Percentiles rank a stretch among this genome's conserved stretches.
Conservation (phyloP, 2,329 filamentous ascomycete species). For the Alternaria brassicae region DNA sequence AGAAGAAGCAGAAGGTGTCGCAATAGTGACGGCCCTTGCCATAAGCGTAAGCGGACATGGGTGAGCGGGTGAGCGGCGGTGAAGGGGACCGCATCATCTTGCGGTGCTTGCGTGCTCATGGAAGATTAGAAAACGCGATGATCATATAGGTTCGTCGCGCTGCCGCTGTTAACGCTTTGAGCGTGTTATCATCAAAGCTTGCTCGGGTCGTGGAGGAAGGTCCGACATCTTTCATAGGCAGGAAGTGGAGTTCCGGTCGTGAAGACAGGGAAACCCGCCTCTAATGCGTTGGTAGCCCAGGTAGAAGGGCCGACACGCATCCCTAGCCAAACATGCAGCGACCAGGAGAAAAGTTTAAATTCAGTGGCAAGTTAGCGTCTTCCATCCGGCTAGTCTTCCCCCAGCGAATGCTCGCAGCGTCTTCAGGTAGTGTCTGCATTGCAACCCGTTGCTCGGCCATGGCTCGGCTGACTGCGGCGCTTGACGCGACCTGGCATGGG, state of each 20-base stretch:
- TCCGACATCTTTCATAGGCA: constrained; percentile 30
- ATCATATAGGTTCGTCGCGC: constrained; percentile 30
- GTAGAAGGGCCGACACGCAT: constrained; percentile 34
- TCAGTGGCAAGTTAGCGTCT: constrained; percentile 40
- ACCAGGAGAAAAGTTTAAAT: constrained; percentile 31
- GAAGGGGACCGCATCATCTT: constrained; percentile 26
- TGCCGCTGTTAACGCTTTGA: constrained; percentile 16
- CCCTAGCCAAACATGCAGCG: constrained; percentile 23
- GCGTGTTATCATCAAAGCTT: constrained; percentile 8
- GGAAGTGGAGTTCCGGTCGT: constrained; percentile 27
- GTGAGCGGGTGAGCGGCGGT: constrained; percentile 28
- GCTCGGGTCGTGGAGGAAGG: constrained; percentile 19
- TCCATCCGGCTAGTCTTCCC: constrained; percentile 29
- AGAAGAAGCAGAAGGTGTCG: constrained; percentile 68
- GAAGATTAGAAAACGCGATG: constrained; percentile 20
- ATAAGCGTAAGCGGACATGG: constrained; percentile 8
- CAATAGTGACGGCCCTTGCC: constrained; percentile 31
- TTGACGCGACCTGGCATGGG: constrained; percentile 30
- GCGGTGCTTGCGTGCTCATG: constrained; percentile 32
- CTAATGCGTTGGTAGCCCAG: constrained; percentile 23
- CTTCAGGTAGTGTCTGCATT: constrained; percentile 29
- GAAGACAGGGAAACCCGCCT: constrained; percentile 20
- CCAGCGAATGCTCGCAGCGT: constrained; percentile 15
- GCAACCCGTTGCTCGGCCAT: constrained; percentile 39
- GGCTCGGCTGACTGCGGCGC: constrained; percentile 37